Evolutionary conservation across 169 alveolate species (phyloP).

Genomic region (Cryptosporidium sp.): DNA sequence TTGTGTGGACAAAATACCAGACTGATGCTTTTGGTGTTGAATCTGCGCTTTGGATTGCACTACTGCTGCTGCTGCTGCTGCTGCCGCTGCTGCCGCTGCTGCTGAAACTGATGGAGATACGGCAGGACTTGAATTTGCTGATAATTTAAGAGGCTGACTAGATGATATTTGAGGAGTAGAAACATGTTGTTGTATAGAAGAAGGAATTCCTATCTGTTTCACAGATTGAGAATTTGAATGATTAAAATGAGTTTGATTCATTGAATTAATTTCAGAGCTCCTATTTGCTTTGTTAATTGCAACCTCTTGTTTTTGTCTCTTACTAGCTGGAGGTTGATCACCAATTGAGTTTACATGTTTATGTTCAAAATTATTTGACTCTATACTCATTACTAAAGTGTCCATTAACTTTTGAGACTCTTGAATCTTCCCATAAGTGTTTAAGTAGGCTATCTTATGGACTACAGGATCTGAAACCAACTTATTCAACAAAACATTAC

Average conservation of each 20-base stretch:
- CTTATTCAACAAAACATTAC: slow-evolving; percentile 19
- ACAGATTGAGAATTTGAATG: slow-evolving; percentile 20
- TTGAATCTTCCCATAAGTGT: slow-evolving; percentile 53
- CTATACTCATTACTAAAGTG: slow-evolving; percentile 21
- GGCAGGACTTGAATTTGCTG: not conserved
- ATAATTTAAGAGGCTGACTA: not conserved
- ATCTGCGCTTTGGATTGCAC: slow-evolving; percentile 57
- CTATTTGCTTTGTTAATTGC: not conserved
- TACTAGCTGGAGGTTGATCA: slow-evolving; percentile 22
- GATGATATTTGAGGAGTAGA: not conserved
- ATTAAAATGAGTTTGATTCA: slow-evolving; percentile 1
- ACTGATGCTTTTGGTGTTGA: slow-evolving; percentile 26
- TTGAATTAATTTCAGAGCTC: not conserved
- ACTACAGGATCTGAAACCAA: slow-evolving; percentile 40
- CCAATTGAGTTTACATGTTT: not conserved
- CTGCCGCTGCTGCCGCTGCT: slow-evolving; percentile 69
- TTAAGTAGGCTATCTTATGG: slow-evolving; percentile 48
- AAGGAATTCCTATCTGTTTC: not conserved
- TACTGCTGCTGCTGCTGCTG: slow-evolving; percentile 68
- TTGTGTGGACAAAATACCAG: not conserved
- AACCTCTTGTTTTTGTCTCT: slow-evolving; percentile 46
- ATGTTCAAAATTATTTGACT: slow-evolving; percentile 8
- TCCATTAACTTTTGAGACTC: slow-evolving; percentile 42
- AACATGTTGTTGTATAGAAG: not conserved
- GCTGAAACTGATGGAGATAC: slow-evolving; percentile 30